Evolutionary conservation across 2,329 filamentous ascomycete genomes (phyloP).

Genomic region (Aureobasidium sp.): DNA sequence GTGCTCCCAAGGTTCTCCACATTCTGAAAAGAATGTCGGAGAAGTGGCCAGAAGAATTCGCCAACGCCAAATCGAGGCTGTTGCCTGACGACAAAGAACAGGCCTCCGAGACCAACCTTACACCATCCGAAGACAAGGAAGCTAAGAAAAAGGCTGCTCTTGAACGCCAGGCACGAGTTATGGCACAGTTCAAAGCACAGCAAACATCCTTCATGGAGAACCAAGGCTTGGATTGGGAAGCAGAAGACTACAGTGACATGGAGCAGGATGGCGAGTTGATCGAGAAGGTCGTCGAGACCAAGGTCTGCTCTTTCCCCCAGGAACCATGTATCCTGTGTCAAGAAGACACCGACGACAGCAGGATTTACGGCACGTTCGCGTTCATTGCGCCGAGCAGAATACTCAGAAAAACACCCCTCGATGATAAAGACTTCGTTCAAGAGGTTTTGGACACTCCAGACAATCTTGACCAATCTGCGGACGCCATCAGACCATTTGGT

Average conservation of each 20-base stretch:
- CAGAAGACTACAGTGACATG: slow-evolving; percentile 68
- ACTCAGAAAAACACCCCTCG: slow-evolving; percentile 74
- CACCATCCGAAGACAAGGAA: slow-evolving; percentile 53
- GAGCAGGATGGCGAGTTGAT: slow-evolving; percentile 53
- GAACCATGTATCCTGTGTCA: slow-evolving; percentile 95
- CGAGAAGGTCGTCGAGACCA: slow-evolving; percentile 56
- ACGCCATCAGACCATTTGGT: slow-evolving; percentile 78
- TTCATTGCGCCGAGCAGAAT: slow-evolving; percentile 80
- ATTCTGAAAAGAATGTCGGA: slow-evolving; percentile 80
- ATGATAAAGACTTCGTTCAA: slow-evolving; percentile 72
- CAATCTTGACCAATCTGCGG: slow-evolving; percentile 77
- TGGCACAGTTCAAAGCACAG: slow-evolving; percentile 97
- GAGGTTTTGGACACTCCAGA: slow-evolving; percentile 72
- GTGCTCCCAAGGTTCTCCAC: slow-evolving; percentile 73
- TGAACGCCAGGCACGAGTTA: slow-evolving; percentile 83
- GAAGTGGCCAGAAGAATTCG: slow-evolving; percentile 66
- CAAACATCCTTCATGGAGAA: slow-evolving; percentile 91
- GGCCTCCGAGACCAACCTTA: slow-evolving; percentile 49
- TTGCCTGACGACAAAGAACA: slow-evolving; percentile 32
- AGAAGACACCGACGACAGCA: slow-evolving; percentile 84
- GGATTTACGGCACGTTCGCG: slow-evolving; percentile 87
- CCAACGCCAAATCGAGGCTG: slow-evolving; percentile 51
- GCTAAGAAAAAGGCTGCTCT: slow-evolving; percentile 84
- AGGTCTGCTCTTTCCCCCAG: slow-evolving; percentile 80
- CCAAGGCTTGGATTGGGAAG: slow-evolving; percentile 81